Conservation (phyloP, 208 protist genomes). For the Acanthamoeba royreba region DNA sequence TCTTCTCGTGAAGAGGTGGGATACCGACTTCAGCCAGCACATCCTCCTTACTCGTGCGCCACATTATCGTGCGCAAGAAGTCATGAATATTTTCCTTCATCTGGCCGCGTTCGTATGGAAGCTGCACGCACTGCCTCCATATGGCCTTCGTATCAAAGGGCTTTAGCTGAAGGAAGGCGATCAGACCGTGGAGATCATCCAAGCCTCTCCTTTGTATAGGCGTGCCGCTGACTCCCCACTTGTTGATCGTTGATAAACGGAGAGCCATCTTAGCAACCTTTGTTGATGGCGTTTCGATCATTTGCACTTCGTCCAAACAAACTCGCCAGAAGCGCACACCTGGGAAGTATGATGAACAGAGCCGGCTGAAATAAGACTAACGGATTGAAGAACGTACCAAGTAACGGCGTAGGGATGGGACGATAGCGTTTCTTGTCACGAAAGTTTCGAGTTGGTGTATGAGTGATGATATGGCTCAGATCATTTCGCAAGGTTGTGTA, state of each 20-base stretch:
- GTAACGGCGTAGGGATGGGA: not conserved
- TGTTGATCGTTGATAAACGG: not conserved
- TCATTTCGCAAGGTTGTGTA: not conserved
- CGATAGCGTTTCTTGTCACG: constrained; percentile 12
- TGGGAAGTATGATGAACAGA: not conserved
- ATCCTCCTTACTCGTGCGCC: constrained; percentile 6
- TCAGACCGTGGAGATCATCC: constrained; percentile 53
- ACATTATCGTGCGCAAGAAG: not conserved
- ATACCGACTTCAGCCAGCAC: not conserved
- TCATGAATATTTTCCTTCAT: not conserved
- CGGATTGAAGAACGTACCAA: not conserved
- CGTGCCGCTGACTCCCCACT: constrained; percentile 40
- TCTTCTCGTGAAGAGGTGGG: not conserved
- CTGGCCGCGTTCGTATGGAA: constrained; percentile 4
- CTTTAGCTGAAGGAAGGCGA: constrained; percentile 36
- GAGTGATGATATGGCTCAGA: not conserved
- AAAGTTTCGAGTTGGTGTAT: not conserved
- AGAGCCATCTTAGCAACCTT: constrained; percentile 34
- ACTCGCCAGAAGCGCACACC: not conserved
- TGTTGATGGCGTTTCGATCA: constrained; percentile 40
- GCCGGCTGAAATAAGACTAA: not conserved
- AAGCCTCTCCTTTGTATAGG: constrained; percentile 25
- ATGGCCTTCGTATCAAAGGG: not conserved
- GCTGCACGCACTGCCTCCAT: constrained; percentile 1
- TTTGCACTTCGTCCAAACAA: constrained; percentile 31